Conservation (phyloP, 768 basidiomycete species). For the Pleurotus cornucopiae region DNA sequence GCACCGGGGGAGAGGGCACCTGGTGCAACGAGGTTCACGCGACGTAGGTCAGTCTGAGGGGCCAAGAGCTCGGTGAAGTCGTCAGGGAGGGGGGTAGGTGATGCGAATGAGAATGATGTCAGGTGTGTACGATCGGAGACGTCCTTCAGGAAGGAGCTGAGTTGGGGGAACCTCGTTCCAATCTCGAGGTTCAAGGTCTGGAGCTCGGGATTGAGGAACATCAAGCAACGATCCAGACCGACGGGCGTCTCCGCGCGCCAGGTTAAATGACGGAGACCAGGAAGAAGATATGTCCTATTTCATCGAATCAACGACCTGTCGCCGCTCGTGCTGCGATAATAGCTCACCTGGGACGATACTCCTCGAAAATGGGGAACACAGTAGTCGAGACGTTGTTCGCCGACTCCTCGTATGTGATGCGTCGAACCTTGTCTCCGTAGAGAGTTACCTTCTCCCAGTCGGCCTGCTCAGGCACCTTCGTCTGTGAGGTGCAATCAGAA, state of each 20-base stretch:
- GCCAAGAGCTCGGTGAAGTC: conserved; percentile 63
- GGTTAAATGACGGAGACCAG: conserved; percentile 61
- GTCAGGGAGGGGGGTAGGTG: conserved; percentile 67
- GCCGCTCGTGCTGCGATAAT: neutral
- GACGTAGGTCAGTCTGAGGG: conserved; percentile 57
- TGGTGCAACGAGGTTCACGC: conserved; percentile 63
- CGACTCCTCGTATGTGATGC: conserved; percentile 66
- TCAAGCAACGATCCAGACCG: conserved; percentile 57
- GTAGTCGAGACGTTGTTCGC: conserved; percentile 59
- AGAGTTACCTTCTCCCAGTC: conserved; percentile 67
- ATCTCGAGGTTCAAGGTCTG: conserved; percentile 61
- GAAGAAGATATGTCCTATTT: conserved; percentile 51
- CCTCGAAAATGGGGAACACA: conserved; percentile 64
- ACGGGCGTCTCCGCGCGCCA: conserved; percentile 70
- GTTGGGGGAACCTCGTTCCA: conserved; percentile 51
- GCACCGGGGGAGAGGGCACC: conserved; percentile 67
- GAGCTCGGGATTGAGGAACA: conserved; percentile 66
- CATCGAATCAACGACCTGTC: neutral
- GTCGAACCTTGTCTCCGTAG: conserved; percentile 66
- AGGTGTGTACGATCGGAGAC: conserved; percentile 62
- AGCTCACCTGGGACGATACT: conserved; percentile 45
- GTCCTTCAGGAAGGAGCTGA: conserved; percentile 60
- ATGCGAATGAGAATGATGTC: conserved; percentile 64
- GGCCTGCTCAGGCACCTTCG: conserved; percentile 54
- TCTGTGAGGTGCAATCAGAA: conserved; percentile 28